Percentiles rank a stretch among this genome's conserved stretches.
These are phyloP conservation scores for Vicia faba DNA, from an alignment of 306 rosid species.

Conservation along the genomic window DNA sequence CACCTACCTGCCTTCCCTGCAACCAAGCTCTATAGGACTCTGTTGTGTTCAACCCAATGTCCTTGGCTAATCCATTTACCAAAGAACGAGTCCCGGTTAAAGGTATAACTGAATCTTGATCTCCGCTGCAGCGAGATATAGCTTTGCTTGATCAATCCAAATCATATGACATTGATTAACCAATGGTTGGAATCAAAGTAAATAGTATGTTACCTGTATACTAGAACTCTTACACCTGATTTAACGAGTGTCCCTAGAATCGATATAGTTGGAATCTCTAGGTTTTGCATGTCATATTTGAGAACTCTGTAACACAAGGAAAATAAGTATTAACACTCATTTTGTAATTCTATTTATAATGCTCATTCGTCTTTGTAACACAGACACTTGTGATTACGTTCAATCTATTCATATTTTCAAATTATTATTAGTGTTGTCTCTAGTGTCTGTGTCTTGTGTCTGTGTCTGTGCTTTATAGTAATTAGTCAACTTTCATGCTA, in stretches of 20 bases:
- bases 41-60: conserved; percentile 43
- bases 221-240: conserved; percentile 54
- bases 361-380: too few relatives aligned
- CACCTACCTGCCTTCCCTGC: conserved; percentile 54
- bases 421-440: too few relatives aligned
- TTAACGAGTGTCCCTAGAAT: conserved; percentile 44
- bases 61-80: conserved; percentile 46
- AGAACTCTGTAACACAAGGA: conserved; percentile 30
- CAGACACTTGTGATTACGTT: too few relatives aligned
- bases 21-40: conserved; percentile 62
- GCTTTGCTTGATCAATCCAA: conserved; percentile 11
- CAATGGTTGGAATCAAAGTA: neutral
- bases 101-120: conserved; percentile 56
- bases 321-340: neutral
- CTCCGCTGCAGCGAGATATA: conserved; percentile 43
- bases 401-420: too few relatives aligned
- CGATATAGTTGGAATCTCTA: conserved; percentile 46
- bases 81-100: conserved; percentile 48
- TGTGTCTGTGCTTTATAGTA: too few relatives aligned
- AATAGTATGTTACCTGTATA: conserved; percentile 42
- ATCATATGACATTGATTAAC: neutral
- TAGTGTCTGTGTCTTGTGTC: too few relatives aligned
- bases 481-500: neutral
- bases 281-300: conserved; percentile 41
- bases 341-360: too few relatives aligned